Base-by-base conservation (phyloP, 805 yeast species). In the Candida stauntonica region DNA sequence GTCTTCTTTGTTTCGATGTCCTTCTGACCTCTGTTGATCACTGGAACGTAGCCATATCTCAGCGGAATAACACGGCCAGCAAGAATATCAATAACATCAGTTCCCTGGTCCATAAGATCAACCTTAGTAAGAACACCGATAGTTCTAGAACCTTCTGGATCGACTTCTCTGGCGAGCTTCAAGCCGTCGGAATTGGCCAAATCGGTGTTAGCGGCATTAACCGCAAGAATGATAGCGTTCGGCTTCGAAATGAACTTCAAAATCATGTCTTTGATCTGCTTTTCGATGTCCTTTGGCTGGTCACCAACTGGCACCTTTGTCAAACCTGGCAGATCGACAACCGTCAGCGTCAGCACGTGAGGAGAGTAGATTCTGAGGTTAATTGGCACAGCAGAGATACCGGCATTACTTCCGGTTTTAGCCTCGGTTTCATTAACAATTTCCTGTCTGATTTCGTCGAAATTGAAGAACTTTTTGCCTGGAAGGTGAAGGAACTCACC, bases 221-320 rank as follows among this genome's bases (percentile, higher is more conserved):
- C 98, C 1, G 97, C 91, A 39, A 93, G 71, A 43, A 93, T 83
- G 48, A 93, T 86, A 45, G 97, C 95, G 56, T 93, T 91, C 41
- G 98, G 98, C 55, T 88, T 88, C 19, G 96, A 82, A 49, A 93
- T 89, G 60, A 83, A 93, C 63, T 88, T 89, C 73, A 93, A 72
- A 33, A 93, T 71, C 87, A 93, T 82, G 48, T 88, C 95, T 57
- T 88, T 81, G 55, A 93, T 93, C 66, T 87, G 97, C 48, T 75
- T 79, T 67, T 93, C 99, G 50, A 93, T 93, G 63, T 93, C 99
- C 54, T 85, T 83, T 39, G 99, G 99, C 66, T 93, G 99, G 66
- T 93, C 99, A 35, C 99, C 99, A 39, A 93, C 96, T 4, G 99
- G 99, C 27, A 93, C 99, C 61, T 93, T 93, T 29, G 99, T 93